Evolutionary conservation across 2,329 filamentous ascomycete species (phyloP).

Genomic region (Ascochyta koolunga): DNA sequence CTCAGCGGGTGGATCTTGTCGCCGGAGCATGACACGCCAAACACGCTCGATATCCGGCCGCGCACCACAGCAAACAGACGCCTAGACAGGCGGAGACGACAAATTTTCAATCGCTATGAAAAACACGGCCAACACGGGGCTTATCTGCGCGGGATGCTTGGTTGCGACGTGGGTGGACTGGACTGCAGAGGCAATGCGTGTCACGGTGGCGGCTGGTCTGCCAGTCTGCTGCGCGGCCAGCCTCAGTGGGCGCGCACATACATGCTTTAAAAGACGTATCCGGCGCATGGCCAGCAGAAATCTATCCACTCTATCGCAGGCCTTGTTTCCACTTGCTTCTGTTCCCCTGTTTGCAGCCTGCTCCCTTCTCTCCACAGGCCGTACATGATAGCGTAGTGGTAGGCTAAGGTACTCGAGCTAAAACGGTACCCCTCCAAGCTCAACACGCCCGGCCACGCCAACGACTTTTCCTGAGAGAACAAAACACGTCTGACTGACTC

Average conservation of each 20-base stretch:
- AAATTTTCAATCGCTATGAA: conserved; percentile 36
- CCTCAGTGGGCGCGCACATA: not conserved
- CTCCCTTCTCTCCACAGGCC: not conserved
- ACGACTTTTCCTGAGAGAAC: conserved; percentile 27
- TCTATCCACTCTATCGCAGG: conserved; percentile 11
- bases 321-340: not conserved
- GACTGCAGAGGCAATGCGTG: conserved; percentile 27
- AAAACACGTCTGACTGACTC: conserved; percentile 22
- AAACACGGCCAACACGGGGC: conserved; percentile 30
- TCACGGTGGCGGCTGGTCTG: conserved; percentile 17
- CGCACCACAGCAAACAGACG: conserved; percentile 23
- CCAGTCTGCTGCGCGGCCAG: not conserved
- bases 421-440: conserved; percentile 30
- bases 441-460: conserved; percentile 27
- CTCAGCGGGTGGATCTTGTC: conserved; percentile 20
- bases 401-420: conserved; percentile 8
- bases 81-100: conserved; percentile 22
- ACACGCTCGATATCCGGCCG: conserved; percentile 26
- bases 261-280: not conserved
- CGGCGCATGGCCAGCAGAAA: conserved; percentile 6
- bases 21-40: conserved; percentile 24
- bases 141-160: conserved; percentile 36
- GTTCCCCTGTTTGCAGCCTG: not conserved
- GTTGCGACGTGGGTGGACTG: conserved; percentile 23
- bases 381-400: conserved; percentile 3